Base-by-base conservation (phyloP, 441 rosid species). In the Mallotus repandus region DNA sequence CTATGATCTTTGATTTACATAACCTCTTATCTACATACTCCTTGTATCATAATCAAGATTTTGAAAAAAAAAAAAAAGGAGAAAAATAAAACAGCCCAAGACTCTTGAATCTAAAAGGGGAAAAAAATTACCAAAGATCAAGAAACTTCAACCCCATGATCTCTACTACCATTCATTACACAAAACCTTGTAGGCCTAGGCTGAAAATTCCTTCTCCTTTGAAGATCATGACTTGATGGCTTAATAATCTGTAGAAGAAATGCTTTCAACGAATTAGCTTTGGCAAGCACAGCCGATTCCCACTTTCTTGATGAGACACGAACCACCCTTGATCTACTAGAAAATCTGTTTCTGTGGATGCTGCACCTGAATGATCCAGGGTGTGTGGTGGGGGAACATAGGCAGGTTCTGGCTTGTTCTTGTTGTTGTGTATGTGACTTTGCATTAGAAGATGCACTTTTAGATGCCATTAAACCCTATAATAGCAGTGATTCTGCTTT, bases 311-410 rank as follows among this genome's bases (percentile, higher is more conserved):
- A 59, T 32, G 61, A 45, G 0, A 11, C 38, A 4, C 3, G 49
- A 7, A 7, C 69, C 48, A 0, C 12, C 13, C 56, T 29, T 13
- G 83, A 57, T 19, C 60, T 71, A n/a, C 18, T 45, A 2, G 76
- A 4, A 0, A 54, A 53, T 9, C 61, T 60, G 3, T 35, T 82
- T 77, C 83, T 75, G 80, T 87, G 91, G 22, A 78, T 63, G 76
- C 84, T 76, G 79, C 91, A 87, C 41, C 87, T 77, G 86, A 89
- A 87, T 13, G 93, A 89, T 60, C 93, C 91, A 0, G 88, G 89
- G 64, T 89, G 89, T 1, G 71, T 66, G 38, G 89, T 84, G 9
- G 91, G 91, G 1, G 91, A 84, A 78, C 93, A 87, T 2, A 87
- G 77, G 66, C 91, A 89, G 29, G 81, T 74, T 18, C 71, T 70